These are phyloP conservation scores for Fusarium veterinarium DNA, from an alignment of 2,329 filamentous ascomycete species.

Conservation along the genomic window DNA sequence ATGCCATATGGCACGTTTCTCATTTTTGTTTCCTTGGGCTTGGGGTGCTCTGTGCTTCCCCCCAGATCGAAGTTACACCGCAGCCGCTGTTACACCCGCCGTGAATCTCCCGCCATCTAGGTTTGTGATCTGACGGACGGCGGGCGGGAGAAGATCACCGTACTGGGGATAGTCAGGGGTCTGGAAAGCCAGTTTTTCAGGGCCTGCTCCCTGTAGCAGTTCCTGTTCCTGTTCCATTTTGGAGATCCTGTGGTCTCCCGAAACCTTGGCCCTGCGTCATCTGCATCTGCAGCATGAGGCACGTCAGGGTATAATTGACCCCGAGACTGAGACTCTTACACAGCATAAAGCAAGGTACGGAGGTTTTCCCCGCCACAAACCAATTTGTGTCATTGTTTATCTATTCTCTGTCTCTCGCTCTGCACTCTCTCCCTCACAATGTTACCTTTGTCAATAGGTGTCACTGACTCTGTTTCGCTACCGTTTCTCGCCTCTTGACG, in stretches of 20 bases:
- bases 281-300: neutral
- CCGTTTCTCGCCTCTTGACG: neutral
- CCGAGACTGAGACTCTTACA: neutral
- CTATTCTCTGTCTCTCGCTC: too few species aligned
- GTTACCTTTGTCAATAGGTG: neutral
- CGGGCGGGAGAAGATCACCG: slow-evolving; percentile 10
- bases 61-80: slow-evolving; percentile 37
- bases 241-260: neutral
- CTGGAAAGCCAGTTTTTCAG: neutral
- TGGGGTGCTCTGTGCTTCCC: slow-evolving; percentile 2
- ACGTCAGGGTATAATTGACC: neutral
- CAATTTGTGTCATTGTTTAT: neutral
- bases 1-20: slow-evolving; percentile 4
- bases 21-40: neutral
- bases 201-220: neutral
- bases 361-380: neutral
- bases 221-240: neutral
- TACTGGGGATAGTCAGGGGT: slow-evolving; percentile 28
- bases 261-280: slow-evolving; percentile 6
- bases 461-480: neutral
- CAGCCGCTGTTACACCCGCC: slow-evolving; percentile 30
- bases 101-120: slow-evolving; percentile 30
- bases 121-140: slow-evolving; percentile 1
- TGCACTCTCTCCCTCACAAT: neutral
- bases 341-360: neutral